A percentile compares a stretch with the other conserved stretches of the same genome.
Evolutionary conservation across 768 basidiomycete species (phyloP).

Genomic region (Hericium coralloides): DNA sequence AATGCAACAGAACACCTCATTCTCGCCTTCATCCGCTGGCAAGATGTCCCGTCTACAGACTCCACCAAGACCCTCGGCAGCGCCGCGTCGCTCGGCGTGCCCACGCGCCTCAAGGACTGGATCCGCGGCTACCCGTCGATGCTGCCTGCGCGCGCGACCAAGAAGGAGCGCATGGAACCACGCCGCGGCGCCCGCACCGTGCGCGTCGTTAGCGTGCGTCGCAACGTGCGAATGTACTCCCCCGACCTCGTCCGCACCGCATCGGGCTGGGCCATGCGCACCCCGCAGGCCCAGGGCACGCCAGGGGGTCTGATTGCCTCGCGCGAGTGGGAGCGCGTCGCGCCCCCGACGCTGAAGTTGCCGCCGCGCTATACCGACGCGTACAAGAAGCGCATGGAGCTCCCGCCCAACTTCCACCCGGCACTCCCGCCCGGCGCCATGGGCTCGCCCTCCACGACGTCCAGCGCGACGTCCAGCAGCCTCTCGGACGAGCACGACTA

Average conservation of each 20-base stretch:
- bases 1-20: slow-evolving; percentile 90
- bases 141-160: slow-evolving; percentile 45
- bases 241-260: slow-evolving; percentile 71
- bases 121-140: slow-evolving; percentile 82
- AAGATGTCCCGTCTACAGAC: slow-evolving; percentile 37
- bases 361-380: slow-evolving; percentile 64
- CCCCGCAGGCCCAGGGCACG: slow-evolving; percentile 22
- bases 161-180: slow-evolving; percentile 46
- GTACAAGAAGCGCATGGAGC: slow-evolving; percentile 70
- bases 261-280: slow-evolving; percentile 36
- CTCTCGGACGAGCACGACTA: slow-evolving; percentile 26
- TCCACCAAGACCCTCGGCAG: slow-evolving; percentile 28
- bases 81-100: slow-evolving; percentile 53
- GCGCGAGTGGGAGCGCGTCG: slow-evolving; percentile 73
- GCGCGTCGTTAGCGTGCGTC: slow-evolving; percentile 66
- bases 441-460: slow-evolving; percentile 23
- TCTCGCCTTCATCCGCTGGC: slow-evolving; percentile 83
- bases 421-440: slow-evolving; percentile 15
- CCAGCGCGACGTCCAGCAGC: slow-evolving; percentile 23
- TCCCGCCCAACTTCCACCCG: slow-evolving; percentile 54
- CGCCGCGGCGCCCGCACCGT: slow-evolving; percentile 70
- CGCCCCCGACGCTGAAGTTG: slow-evolving; percentile 50
- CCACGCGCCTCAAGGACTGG: slow-evolving; percentile 85
- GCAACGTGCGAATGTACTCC: slow-evolving; percentile 84
- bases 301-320: slow-evolving; percentile 44